Evolutionary conservation across 805 yeast genomes (phyloP).

Genomic region (Lipomyces sp.): DNA sequence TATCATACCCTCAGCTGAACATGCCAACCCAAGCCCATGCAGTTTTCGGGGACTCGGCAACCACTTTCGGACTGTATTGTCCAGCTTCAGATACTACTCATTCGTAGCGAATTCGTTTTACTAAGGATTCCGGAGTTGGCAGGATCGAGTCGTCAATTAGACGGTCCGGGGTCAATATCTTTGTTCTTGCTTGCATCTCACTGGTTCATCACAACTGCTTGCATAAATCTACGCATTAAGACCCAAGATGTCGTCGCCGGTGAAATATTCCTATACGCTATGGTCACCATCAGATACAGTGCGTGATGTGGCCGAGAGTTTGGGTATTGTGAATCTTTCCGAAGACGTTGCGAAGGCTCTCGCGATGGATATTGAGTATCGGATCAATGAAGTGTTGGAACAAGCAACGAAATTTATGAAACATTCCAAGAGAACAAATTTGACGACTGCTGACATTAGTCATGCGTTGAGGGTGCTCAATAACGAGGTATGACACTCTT

Average conservation of each 20-base stretch:
- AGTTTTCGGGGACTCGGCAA: too few relatives aligned
- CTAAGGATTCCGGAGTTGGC: background rate
- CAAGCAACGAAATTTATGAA: conserved; percentile 96
- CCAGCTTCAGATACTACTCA: background rate
- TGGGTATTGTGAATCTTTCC: conserved; percentile 74
- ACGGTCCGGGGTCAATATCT: background rate
- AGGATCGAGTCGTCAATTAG: background rate
- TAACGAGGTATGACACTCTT: conserved; percentile 73
- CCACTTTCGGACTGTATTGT: too few relatives aligned
- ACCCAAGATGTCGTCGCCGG: background rate
- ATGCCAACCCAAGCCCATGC: background rate
- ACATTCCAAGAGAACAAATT: conserved; percentile 81
- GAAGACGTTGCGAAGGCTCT: conserved; percentile 93
- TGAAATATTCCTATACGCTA: conserved; percentile 33
- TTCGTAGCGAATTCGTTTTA: background rate
- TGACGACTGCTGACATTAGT: conserved; percentile 80
- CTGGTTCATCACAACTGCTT: background rate
- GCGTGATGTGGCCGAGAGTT: conserved; percentile 89
- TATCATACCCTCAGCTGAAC: background rate
- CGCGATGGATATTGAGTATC: conserved; percentile 99
- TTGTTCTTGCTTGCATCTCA: too few relatives aligned
- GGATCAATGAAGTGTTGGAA: conserved; percentile 92
- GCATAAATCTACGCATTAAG: background rate
- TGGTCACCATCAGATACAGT: conserved; percentile 71
- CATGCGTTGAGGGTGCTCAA: conserved; percentile 83